Base-by-base conservation (phyloP, 441 rosid species). In the Melastoma candidum region DNA sequence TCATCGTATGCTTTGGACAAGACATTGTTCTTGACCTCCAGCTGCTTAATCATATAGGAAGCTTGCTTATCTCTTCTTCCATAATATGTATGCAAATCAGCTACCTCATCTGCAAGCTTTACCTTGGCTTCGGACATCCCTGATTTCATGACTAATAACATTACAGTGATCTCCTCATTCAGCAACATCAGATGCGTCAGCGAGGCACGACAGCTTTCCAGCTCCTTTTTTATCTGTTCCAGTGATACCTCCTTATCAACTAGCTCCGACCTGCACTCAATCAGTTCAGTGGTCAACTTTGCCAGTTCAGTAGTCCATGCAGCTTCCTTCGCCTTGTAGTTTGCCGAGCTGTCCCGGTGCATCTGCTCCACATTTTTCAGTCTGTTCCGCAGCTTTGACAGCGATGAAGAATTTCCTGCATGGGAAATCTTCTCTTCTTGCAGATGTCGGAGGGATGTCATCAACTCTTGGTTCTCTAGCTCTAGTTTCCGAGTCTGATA, bases 371-470 rank as follows among this genome's bases (percentile, higher is more conserved):
- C 63, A 56, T 67, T 83, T 65, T 67, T 82, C 47, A 84, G 77
- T 76, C 71, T 88, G 71, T 60, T 81, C 64, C 70, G 72, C 54
- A 84, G 72, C 66, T 83, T 86, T 24, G 74, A 59, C 49, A 81
- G 53, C 46, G 95, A 80, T 56, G 82, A 72, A 54, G 84, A 63
- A 24, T 57, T 69, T 56, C 95, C 84, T 12, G 73, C 73, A 63
- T 77, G 76, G 44, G 78, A 77, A 66, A 86, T 83, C 61, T 68
- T 80, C 60, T 87, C 87, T 77, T 83, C 96, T 49, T 63, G 95
- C 36, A 86, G 76, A 62, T 89, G 97, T 68, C 72, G 83, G 48
- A 86, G 66, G 11, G 88, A 81, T 45, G 45, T 61, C 47, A 86
- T 44, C 63, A 93, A 64, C 59, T 84, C 99, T 36, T 70, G 68